Percentiles rank a stretch among this genome's conserved stretches.
Evolutionary conservation across 1,139 yeast species (phyloP).

Genomic region (Geotrichum bryndzae): DNA sequence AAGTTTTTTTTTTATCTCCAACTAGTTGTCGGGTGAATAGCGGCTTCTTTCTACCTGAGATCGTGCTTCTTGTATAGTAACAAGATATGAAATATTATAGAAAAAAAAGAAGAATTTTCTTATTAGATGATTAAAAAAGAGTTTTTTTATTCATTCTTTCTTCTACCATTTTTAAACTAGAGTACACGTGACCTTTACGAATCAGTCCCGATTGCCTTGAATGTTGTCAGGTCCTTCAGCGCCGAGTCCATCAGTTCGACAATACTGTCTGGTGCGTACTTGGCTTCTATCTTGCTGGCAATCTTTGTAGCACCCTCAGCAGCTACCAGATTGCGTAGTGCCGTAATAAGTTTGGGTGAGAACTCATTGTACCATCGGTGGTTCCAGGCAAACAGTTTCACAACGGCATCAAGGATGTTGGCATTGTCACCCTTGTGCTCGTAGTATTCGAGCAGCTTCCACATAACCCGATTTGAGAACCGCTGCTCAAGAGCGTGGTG

Average conservation of each 20-base stretch:
- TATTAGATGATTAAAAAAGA: neutral
- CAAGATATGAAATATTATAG: neutral
- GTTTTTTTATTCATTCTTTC: neutral
- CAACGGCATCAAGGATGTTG: slow-evolving; percentile 51
- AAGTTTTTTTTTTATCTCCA: neutral
- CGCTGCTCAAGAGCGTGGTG: slow-evolving; percentile 67
- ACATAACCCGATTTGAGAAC: slow-evolving; percentile 75
- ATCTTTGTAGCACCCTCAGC: slow-evolving; percentile 76
- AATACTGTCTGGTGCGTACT: slow-evolving; percentile 61
- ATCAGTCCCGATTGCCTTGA: slow-evolving; percentile 40
- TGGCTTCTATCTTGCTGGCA: slow-evolving; percentile 68
- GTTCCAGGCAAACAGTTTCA: slow-evolving; percentile 84
- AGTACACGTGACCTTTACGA: neutral
- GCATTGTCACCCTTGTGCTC: slow-evolving; percentile 21
- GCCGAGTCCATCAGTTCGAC: slow-evolving; percentile 48
- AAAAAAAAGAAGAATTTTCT: neutral
- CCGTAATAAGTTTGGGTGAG: slow-evolving; percentile 56
- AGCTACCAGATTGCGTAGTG: slow-evolving; percentile 56
- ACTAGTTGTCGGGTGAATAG: neutral
- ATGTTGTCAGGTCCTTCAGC: slow-evolving; percentile 46
- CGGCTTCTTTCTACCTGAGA: neutral
- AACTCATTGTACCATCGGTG: slow-evolving; percentile 96
- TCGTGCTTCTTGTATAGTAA: neutral
- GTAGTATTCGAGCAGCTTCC: slow-evolving; percentile 67
- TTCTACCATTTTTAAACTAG: neutral